These are phyloP conservation scores for Cercospora beticola DNA, from an alignment of 2,329 filamentous ascomycete species.

Conservation along the genomic window DNA sequence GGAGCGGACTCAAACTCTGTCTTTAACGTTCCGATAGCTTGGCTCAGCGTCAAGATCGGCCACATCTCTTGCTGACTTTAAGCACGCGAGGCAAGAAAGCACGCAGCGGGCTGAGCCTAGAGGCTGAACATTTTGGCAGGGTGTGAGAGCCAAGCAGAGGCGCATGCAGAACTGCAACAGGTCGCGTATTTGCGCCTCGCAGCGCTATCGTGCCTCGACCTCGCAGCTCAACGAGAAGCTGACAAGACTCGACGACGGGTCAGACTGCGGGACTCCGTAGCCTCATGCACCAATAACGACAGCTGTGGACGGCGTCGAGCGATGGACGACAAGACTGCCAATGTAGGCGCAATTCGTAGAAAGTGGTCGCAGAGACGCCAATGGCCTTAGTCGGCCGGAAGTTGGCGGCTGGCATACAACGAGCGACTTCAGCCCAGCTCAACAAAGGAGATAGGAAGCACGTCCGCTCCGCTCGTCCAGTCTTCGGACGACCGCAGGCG, in stretches of 20 bases:
- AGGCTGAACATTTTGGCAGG: slow-evolving; percentile 1
- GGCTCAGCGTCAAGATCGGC: slow-evolving; percentile 2
- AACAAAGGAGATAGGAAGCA: neutral
- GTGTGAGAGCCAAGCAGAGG: neutral
- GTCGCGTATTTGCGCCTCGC: neutral
- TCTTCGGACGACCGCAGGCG: neutral
- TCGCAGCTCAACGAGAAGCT: slow-evolving; percentile 1
- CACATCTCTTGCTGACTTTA: neutral
- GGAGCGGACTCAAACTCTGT: neutral
- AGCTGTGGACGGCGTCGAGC: neutral
- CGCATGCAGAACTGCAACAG: neutral
- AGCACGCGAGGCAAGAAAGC: neutral
- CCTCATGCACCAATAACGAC: neutral
- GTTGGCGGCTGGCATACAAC: neutral
- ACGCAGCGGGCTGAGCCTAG: neutral
- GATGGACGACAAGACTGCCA: neutral
- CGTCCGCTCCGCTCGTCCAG: neutral
- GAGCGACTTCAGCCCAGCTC: neutral
- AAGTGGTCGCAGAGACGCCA: neutral
- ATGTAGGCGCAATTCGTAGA: neutral
- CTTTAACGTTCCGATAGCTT: slow-evolving; percentile 1
- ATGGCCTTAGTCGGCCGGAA: neutral
- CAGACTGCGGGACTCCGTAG: neutral
- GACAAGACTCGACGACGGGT: neutral
- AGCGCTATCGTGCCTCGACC: neutral